These are phyloP conservation scores for Sporothrix sp. DNA, from an alignment of 2,329 filamentous ascomycete genomes.

Conservation along the genomic window DNA sequence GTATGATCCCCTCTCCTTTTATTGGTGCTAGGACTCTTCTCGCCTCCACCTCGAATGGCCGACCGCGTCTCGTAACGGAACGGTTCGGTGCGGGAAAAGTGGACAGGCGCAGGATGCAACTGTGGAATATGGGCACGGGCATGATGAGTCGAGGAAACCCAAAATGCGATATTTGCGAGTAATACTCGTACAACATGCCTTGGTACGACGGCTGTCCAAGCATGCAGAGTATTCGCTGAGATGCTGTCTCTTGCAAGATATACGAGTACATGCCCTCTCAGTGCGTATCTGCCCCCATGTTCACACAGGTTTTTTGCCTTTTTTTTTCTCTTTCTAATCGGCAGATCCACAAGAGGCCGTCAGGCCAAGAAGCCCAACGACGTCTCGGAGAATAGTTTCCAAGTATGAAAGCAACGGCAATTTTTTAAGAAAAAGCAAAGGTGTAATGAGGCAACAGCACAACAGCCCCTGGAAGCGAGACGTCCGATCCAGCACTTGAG, in stretches of 20 bases:
- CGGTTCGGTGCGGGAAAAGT: slow-evolving; percentile 17
- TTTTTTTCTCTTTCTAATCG: no score
- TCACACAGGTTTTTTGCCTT: no score
- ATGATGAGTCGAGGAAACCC: no score
- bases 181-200: neutral
- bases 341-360: neutral
- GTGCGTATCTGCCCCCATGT: no score
- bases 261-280: no score
- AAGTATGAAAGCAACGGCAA: neutral
- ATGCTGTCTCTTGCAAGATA: no score
- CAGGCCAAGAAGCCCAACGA: neutral
- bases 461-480: neutral
- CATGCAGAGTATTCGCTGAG: no score
- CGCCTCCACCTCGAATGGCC: slow-evolving; percentile 9
- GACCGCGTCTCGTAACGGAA: slow-evolving; percentile 7
- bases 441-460: neutral
- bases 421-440: neutral
- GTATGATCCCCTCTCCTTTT: neutral
- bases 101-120: neutral
- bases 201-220: neutral
- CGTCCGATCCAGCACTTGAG: neutral
- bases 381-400: neutral
- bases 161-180: no score
- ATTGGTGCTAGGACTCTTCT: neutral
- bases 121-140: neutral